phyloP scores from a whole-genome alignment of 176 grass and related monocot species.

The Avena insularis region DNA sequence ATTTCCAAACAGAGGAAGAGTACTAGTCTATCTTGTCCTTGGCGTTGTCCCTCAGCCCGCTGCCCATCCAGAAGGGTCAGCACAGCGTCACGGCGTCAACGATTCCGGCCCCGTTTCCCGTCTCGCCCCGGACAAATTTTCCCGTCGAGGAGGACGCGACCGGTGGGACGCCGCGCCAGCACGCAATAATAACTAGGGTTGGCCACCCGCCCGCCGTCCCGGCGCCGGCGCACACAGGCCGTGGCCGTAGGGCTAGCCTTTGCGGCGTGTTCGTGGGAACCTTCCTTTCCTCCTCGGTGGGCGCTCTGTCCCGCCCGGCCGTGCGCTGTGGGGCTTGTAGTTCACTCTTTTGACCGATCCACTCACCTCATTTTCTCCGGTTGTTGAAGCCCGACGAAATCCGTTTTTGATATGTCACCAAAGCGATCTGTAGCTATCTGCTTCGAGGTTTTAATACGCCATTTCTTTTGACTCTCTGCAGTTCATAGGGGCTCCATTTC shows the following conservation, averaged over 20 bases:
- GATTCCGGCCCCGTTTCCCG: slow-evolving; percentile 1
- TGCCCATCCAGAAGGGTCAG: not conserved
- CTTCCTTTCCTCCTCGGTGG: not conserved
- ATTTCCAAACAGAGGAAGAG: no score
- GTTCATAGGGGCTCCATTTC: not conserved
- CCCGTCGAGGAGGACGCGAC: not conserved
- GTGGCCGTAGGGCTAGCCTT: not conserved
- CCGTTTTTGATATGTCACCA: not conserved
- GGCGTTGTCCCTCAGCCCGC: not conserved
- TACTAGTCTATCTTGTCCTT: not conserved
- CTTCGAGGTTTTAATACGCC: not conserved
- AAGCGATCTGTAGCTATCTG: not conserved
- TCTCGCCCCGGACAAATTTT: not conserved
- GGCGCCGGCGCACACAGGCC: not conserved
- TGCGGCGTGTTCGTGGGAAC: not conserved
- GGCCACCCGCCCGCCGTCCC: not conserved
- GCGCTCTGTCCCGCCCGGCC: not conserved
- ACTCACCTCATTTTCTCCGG: not conserved
- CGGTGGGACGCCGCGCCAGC: not conserved
- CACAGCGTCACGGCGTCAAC: not conserved
- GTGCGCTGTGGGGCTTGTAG: not conserved
- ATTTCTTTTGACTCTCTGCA: not conserved
- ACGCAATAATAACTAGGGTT: slow-evolving; percentile 19
- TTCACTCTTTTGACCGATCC: not conserved
- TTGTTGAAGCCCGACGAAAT: not conserved